Percentiles rank a stretch among this genome's conserved stretches.
phyloP scores from a whole-genome alignment of 306 rosid species.

The Quercus glauca region DNA sequence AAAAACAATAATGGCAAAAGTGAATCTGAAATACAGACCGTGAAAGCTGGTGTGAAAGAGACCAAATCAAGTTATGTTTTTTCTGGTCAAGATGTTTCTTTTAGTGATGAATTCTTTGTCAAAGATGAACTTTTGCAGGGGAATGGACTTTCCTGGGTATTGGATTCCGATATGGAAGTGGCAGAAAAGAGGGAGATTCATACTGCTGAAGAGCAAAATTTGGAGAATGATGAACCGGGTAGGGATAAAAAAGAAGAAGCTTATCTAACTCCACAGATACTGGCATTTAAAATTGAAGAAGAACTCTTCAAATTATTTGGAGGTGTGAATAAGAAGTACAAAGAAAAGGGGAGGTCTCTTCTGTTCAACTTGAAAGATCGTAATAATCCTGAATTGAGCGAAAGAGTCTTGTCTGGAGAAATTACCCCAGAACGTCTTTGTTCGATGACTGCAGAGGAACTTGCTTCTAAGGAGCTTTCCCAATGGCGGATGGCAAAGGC shows the following conservation, averaged over 20 bases:
- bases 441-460: slow-evolving; percentile 97
- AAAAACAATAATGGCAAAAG: slow-evolving; percentile 25
- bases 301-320: slow-evolving; percentile 90
- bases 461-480: slow-evolving; percentile 97
- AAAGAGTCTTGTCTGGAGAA: slow-evolving; percentile 86
- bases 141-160: slow-evolving; percentile 94
- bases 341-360: slow-evolving; percentile 98
- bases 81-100: slow-evolving; percentile 70
- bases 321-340: slow-evolving; percentile 98
- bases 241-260: slow-evolving; percentile 30
- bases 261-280: slow-evolving; percentile 43
- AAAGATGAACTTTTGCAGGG: slow-evolving; percentile 95
- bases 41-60: slow-evolving; percentile 44
- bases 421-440: slow-evolving; percentile 76
- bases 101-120: slow-evolving; percentile 65
- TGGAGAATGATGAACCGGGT: slow-evolving; percentile 32
- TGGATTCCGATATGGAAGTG: slow-evolving; percentile 61
- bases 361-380: slow-evolving; percentile 93
- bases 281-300: slow-evolving; percentile 72
- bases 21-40: slow-evolving; percentile 22
- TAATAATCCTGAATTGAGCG: slow-evolving; percentile 88
- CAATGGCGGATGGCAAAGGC: slow-evolving; percentile 99
- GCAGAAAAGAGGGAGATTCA: slow-evolving; percentile 39
- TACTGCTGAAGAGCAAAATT: slow-evolving; percentile 38
- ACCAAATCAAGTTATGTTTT: slow-evolving; percentile 56